Conservation (phyloP, 208 protist genomes). For the Crithidia thermophila region DNA sequence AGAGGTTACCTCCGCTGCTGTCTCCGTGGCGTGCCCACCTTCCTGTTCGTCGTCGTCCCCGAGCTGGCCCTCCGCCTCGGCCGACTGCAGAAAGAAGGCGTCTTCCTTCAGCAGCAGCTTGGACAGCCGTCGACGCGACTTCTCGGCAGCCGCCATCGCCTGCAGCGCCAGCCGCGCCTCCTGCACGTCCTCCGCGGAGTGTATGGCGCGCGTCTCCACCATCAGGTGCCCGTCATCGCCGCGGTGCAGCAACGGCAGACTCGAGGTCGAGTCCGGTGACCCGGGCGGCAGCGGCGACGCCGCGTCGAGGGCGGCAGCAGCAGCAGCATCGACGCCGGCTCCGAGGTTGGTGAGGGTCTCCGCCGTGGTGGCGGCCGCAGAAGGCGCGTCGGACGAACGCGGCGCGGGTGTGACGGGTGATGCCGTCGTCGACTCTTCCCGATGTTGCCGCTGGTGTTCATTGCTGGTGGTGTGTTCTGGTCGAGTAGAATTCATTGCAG, state of each 20-base stretch:
- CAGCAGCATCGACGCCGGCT: neutral
- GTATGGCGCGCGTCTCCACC: slow-evolving; percentile 40
- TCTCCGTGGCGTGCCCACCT: neutral
- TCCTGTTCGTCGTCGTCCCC: slow-evolving; percentile 6
- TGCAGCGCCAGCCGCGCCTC: slow-evolving; percentile 44
- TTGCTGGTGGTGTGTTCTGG: too few relatives aligned
- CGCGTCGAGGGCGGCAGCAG: neutral
- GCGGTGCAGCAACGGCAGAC: slow-evolving; percentile 33
- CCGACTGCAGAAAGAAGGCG: slow-evolving; percentile 30
- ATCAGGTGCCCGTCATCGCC: slow-evolving; percentile 33
- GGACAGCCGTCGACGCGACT: slow-evolving; percentile 32
- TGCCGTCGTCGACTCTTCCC: too few relatives aligned
- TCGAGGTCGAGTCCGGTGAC: slow-evolving; percentile 1
- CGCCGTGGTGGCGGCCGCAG: slow-evolving; percentile 7
- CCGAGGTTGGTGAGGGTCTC: slow-evolving; percentile 4
- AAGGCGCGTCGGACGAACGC: too few relatives aligned
- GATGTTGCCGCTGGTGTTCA: too few relatives aligned
- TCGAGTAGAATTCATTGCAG: too few relatives aligned
- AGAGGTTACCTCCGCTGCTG: neutral
- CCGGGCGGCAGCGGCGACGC: neutral
- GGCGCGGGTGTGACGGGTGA: too few relatives aligned
- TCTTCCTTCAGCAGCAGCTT: slow-evolving; percentile 25
- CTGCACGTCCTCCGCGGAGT: slow-evolving; percentile 41
- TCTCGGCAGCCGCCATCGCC: slow-evolving; percentile 43
- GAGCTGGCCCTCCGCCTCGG: slow-evolving; percentile 26